Conservation (phyloP, 1,284 basidiomycete genomes). For the Neonothopanus nambi region DNA sequence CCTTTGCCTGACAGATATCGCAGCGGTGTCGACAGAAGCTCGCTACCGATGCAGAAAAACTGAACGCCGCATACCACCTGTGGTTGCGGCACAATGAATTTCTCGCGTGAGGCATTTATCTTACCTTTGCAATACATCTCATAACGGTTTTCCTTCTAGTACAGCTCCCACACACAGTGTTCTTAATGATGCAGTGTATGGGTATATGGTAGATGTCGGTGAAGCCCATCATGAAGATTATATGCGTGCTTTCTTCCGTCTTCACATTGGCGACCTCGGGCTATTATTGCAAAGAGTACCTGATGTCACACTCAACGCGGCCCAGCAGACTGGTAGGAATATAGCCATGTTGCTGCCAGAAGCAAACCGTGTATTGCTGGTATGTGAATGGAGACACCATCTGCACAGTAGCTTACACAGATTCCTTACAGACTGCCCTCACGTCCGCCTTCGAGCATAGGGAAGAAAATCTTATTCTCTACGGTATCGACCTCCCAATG, state of each 20-base stretch:
- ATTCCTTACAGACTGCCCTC: slow-evolving; percentile 57
- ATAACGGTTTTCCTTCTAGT: slow-evolving; percentile 28
- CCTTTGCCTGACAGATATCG: slow-evolving; percentile 60
- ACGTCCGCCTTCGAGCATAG: slow-evolving; percentile 76
- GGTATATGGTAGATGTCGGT: slow-evolving; percentile 60
- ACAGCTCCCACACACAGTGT: slow-evolving; percentile 53
- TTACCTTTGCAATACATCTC: slow-evolving; percentile 7
- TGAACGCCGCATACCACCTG: slow-evolving; percentile 80
- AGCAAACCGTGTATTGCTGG: slow-evolving; percentile 73
- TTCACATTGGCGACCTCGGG: slow-evolving; percentile 63
- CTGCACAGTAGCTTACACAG: neutral
- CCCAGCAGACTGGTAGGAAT: slow-evolving; percentile 40
- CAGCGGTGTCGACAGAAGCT: slow-evolving; percentile 76
- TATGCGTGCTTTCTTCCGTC: slow-evolving; percentile 84
- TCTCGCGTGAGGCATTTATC: slow-evolving; percentile 48
- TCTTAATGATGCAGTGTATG: slow-evolving; percentile 63
- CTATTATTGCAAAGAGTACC: slow-evolving; percentile 55
- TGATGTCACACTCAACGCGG: slow-evolving; percentile 43
- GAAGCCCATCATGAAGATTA: slow-evolving; percentile 71
- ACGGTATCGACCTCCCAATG: slow-evolving; percentile 75
- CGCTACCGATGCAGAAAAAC: slow-evolving; percentile 86
- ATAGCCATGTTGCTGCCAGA: slow-evolving; percentile 57
- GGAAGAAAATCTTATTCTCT: slow-evolving; percentile 67
- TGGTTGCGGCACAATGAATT: slow-evolving; percentile 84
- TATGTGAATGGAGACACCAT: slow-evolving; percentile 33